Evolutionary conservation across 805 yeast genomes (phyloP), one percentile per base, ranked within the genome.

Genomic region (Saccharomycopsis sp.): DNA sequence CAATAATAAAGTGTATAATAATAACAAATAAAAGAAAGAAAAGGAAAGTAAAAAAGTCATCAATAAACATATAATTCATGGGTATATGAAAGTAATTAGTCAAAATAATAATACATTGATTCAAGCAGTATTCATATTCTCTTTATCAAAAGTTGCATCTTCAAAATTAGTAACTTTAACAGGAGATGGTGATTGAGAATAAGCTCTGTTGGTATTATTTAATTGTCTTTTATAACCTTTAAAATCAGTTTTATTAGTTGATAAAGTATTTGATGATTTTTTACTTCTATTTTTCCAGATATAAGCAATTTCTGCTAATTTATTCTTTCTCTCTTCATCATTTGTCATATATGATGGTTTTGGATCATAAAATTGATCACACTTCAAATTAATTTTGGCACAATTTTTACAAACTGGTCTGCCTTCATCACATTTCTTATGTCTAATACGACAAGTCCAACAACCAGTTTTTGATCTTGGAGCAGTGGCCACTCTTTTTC

Each of bases 371-470:
- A 17, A 41, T 38, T 41, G 49, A 28, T 46, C 49, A 31, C 49
- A 46, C 18, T 46, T 46, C 28, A 46, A 30, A 31, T 23, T 38
- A 21, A 46, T 41, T 36, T 46, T 46, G 5, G 49, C 41, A 49
- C 78, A 72, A 35, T 64, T 64, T 8, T 60, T 56, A 44, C 70
- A 64, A 42, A 50, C 51, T n/a, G 69, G 66, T 43, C 59, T 61
- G 29, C 57, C 56, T 47, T 72, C 73, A 50, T 75, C 80, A 56
- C 83, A 76, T 60, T 76, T 76, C 60, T 77, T 67, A 58, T 76
- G 77, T 51, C 81, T 67, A 46, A 70, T 67, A 39, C 82, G 64
- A 54, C 85, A 77, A 35, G 76, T 74, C 46, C 74, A 61, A 50
- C 81, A 75, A 3, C 75, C 75, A 3, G 74, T 67, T 45, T 69